Percentiles rank a stretch among this genome's conserved stretches.
Conservation (phyloP, 352 stramenopile species). For the Aphanomyces invadans region DNA sequence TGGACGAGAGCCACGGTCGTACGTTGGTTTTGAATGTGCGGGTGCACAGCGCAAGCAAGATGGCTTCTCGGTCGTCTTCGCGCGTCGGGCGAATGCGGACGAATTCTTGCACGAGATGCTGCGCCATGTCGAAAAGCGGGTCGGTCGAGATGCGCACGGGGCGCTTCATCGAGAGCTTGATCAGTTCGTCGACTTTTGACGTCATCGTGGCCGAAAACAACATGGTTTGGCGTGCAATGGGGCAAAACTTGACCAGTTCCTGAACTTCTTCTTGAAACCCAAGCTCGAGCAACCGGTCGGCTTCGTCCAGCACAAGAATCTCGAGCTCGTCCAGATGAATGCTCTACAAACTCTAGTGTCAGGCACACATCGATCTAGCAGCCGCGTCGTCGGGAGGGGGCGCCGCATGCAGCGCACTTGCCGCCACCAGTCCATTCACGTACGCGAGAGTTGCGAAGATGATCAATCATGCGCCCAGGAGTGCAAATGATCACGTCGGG, state of each 20-base stretch:
- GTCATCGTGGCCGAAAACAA: slow-evolving; percentile 99
- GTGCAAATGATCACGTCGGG: slow-evolving; percentile 98
- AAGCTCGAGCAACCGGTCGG: slow-evolving; percentile 95
- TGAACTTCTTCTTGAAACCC: slow-evolving; percentile 97
- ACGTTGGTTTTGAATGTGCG: slow-evolving; percentile 90
- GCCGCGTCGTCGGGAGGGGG: too few species aligned
- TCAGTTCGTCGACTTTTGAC: slow-evolving; percentile 96
- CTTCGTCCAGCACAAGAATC: slow-evolving; percentile 93
- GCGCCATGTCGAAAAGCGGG: slow-evolving; percentile 92
- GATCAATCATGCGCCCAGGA: slow-evolving; percentile 96
- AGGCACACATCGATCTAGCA: too few species aligned
- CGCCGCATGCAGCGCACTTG: too few species aligned
- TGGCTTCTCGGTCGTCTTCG: slow-evolving; percentile 91
- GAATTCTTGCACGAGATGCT: slow-evolving; percentile 97
- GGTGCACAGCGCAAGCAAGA: slow-evolving; percentile 92
- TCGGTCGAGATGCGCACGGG: slow-evolving; percentile 93
- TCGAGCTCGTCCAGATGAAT: slow-evolving; percentile 97
- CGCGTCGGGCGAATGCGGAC: slow-evolving; percentile 88
- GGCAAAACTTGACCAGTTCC: slow-evolving; percentile 95
- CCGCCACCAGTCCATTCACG: background rate
- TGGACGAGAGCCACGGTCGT: background rate
- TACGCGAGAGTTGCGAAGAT: slow-evolving; percentile 91
- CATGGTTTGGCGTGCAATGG: slow-evolving; percentile 94
- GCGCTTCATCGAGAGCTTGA: slow-evolving; percentile 94
- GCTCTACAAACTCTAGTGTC: too few species aligned